Evolutionary conservation across 2,329 filamentous ascomycete species (phyloP).

Genomic region (Alternaria sp.): DNA sequence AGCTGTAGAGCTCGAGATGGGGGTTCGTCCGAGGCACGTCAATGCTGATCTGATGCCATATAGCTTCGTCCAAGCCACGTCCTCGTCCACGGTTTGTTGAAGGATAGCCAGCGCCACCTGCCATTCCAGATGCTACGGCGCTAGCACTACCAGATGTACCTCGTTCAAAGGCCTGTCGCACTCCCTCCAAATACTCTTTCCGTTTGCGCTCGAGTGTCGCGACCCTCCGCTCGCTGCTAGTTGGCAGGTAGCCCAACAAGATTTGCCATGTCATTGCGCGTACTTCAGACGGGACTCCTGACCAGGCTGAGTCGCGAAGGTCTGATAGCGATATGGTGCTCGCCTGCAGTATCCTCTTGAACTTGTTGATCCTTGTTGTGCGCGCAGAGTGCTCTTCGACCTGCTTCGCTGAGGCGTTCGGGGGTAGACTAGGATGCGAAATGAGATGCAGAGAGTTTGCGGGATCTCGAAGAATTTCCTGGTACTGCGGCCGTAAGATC

Average conservation of each 20-base stretch:
- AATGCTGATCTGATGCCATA: conserved; percentile 99
- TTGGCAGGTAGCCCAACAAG: conserved; percentile 90
- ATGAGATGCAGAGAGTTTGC: conserved; percentile 96
- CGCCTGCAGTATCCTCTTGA: conserved; percentile 92
- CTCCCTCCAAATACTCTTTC: conserved; percentile 95
- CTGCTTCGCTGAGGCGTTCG: conserved; percentile 80
- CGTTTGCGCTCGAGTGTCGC: conserved; percentile 90
- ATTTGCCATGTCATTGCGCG: conserved; percentile 99
- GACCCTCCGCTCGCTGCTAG: conserved; percentile 92
- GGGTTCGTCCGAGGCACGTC: conserved; percentile 96
- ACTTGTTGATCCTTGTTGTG: conserved; percentile 96
- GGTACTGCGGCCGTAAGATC: conserved; percentile 95
- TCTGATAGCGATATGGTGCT: conserved; percentile 87
- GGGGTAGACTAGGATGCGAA: conserved; percentile 77
- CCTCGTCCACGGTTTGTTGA: conserved; percentile 64
- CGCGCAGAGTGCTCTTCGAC: conserved; percentile 84
- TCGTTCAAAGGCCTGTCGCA: conserved; percentile 70
- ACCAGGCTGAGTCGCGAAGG: conserved; percentile 87
- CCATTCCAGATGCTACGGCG: conserved; percentile 59
- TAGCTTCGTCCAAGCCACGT: conserved; percentile 88
- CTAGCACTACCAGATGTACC: conserved; percentile 51
- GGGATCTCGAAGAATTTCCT: conserved; percentile 85
- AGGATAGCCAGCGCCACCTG: conserved; percentile 51
- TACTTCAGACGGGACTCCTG: conserved; percentile 91
- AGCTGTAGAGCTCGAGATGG: conserved; percentile 91